A percentile compares a stretch with the other conserved stretches of the same genome.
These are phyloP conservation scores for Ensete glaucum DNA, from an alignment of 176 grass and related monocot species.

Conservation along the genomic window DNA sequence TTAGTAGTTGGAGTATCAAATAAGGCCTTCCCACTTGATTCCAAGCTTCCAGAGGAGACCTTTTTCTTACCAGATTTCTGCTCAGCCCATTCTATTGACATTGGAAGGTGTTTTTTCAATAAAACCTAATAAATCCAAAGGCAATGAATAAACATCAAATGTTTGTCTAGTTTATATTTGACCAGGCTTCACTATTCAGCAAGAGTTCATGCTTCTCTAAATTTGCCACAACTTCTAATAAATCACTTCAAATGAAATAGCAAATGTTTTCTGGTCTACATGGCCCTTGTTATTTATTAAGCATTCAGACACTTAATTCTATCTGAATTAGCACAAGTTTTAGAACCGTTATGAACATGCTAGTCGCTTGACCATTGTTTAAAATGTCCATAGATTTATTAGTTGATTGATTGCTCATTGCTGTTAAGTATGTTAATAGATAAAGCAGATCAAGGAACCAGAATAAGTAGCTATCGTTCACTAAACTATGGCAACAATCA, in stretches of 20 bases:
- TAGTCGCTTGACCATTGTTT: too few relatives aligned
- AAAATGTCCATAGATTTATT: too few relatives aligned
- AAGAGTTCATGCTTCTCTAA: constrained; percentile 14
- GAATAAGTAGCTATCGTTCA: too few relatives aligned
- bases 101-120: constrained; percentile 33
- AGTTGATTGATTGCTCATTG: too few relatives aligned
- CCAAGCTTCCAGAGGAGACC: constrained; percentile 24
- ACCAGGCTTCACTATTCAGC: background rate
- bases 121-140: constrained; percentile 36
- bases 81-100: constrained; percentile 44
- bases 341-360: too few relatives aligned
- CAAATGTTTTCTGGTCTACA: too few relatives aligned
- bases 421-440: too few relatives aligned
- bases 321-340: too few relatives aligned
- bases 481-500: too few relatives aligned
- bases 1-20: constrained; percentile 27
- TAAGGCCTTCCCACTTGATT: constrained; percentile 35
- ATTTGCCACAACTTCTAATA: background rate
- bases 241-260: background rate
- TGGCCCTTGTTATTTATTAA: too few relatives aligned
- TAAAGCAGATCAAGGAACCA: too few relatives aligned
- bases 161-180: constrained; percentile 12
- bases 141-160: constrained; percentile 18
- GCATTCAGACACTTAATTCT: too few relatives aligned
- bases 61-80: constrained; percentile 15